phyloP scores from a whole-genome alignment of 108 stramenopile genomes.

The Nitzschia putrida region DNA sequence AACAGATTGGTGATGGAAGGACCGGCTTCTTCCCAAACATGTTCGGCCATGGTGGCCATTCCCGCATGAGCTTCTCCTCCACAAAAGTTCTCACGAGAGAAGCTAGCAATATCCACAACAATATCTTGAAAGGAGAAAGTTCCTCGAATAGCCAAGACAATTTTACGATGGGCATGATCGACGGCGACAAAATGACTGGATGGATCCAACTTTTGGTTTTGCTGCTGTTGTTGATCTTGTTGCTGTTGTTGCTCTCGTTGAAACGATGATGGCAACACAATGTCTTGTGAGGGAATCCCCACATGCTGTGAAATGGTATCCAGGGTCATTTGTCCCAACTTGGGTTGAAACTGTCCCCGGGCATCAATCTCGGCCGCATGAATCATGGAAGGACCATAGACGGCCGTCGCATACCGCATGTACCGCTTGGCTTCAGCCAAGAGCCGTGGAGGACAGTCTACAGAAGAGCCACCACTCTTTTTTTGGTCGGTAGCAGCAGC shows the following conservation, averaged over 20 bases:
- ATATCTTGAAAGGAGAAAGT: slow-evolving; percentile 48
- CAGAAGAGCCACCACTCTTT: slow-evolving; percentile 10
- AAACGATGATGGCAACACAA: slow-evolving; percentile 41
- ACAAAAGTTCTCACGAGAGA: slow-evolving; percentile 19
- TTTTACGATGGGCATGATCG: slow-evolving; percentile 43
- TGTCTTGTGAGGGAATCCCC: slow-evolving; percentile 38
- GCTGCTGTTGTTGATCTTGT: background rate
- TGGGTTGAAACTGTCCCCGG: background rate
- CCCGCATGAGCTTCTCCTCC: slow-evolving; percentile 44
- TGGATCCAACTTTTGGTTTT: background rate
- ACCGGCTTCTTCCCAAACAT: slow-evolving; percentile 34
- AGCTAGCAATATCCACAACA: slow-evolving; percentile 44
- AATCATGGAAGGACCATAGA: slow-evolving; percentile 50
- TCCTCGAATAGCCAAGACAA: slow-evolving; percentile 56
- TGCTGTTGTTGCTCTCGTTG: slow-evolving; percentile 9
- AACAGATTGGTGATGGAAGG: slow-evolving; percentile 7
- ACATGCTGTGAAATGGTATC: slow-evolving; percentile 42
- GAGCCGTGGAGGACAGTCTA: background rate
- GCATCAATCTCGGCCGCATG: slow-evolving; percentile 47
- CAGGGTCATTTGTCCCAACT: slow-evolving; percentile 6
- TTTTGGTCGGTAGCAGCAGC: slow-evolving; percentile 1
- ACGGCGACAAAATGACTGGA: slow-evolving; percentile 47
- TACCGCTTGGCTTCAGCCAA: slow-evolving; percentile 31
- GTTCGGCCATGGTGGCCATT: slow-evolving; percentile 37
- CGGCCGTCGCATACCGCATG: slow-evolving; percentile 56